Conservation (phyloP, 495 filamentous ascomycete species). For the Tuber magnatum region DNA sequence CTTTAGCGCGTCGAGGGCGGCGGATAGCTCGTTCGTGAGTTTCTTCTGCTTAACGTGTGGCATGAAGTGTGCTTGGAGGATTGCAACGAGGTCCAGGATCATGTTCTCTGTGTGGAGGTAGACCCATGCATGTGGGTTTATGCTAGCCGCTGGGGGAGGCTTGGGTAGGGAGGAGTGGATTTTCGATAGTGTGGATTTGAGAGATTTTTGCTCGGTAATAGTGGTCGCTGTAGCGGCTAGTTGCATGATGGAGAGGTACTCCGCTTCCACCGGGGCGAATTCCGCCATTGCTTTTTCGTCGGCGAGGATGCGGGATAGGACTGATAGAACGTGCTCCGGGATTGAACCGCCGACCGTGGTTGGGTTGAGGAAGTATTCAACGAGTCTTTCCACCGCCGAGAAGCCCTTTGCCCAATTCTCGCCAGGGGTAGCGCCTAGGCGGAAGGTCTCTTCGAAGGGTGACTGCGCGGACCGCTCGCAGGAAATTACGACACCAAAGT, state of each 20-base stretch:
- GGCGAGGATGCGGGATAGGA: conserved; percentile 10
- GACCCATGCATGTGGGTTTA: conserved; percentile 17
- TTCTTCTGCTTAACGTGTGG: conserved; percentile 1
- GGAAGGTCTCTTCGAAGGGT: conserved; percentile 36
- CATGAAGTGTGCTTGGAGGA: conserved; percentile 16
- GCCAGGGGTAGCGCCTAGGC: conserved; percentile 32
- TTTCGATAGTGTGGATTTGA: conserved; percentile 20
- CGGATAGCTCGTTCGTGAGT: conserved; percentile 12
- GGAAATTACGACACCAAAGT: conserved; percentile 40
- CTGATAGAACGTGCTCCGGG: not conserved
- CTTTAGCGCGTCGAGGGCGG: conserved; percentile 16
- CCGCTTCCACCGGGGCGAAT: conserved; percentile 16
- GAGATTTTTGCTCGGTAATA: conserved; percentile 11
- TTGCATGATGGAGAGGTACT: conserved; percentile 9
- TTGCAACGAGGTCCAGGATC: conserved; percentile 19
- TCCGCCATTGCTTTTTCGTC: conserved; percentile 11
- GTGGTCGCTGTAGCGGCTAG: conserved; percentile 16
- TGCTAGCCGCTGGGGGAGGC: conserved; percentile 2
- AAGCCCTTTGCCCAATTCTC: conserved; percentile 38
- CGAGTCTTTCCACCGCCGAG: conserved; percentile 28
- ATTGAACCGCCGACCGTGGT: conserved; percentile 10
- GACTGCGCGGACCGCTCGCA: conserved; percentile 29
- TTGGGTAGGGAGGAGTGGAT: conserved; percentile 9
- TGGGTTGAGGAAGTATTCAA: conserved; percentile 14
- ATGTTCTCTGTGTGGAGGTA: conserved; percentile 22